Base-by-base conservation (phyloP, 768 basidiomycete genomes). In the Podaxis sp. region DNA sequence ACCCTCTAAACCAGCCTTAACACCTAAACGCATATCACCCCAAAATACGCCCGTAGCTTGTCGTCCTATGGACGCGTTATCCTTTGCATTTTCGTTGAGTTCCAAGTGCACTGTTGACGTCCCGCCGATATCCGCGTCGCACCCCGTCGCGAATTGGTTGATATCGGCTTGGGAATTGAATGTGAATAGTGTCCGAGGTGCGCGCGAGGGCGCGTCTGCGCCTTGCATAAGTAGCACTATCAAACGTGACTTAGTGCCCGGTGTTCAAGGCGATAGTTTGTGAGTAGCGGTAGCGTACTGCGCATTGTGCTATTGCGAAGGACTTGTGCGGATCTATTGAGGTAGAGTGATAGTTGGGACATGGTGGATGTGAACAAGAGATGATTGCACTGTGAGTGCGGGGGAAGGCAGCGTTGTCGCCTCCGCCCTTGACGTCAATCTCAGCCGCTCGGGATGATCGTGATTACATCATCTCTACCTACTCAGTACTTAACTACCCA, bases 41-140 rank as follows among this genome's bases (percentile, higher is more conserved):
- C 85, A 90, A 71, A 96, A 96, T 59, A 85, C 80, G 2, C 78
- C 90, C 2, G 87, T 87, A 15, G 85, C 81, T 0, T 71, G 60
- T 57, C 79, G 81, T 39, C 78, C 84, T 36, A 84, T 80, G 22
- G 74, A 73, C 49, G 71, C 69, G 66, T 82, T 81, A 48, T 76
- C 74, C 53, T 80, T 77, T 0, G 80, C 79, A 2, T 81, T 76
- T 61, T 80, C 76, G 69, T 90, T 87, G 40, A 95, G 74, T 53
- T 85, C 87, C n/a, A 96, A 78, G 66, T 90, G 73, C n/a, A 87
- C 89, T 0, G 89, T 87, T 3, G 92, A 91, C 26, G 83, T 82
- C 5, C 95, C 92, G 5, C 96, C 95, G 49, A 96, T 89, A 75
- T 99, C 96, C 0, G 81, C 80, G 73, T 99, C 96, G 66, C 89